Evolutionary conservation across 1,284 basidiomycete genomes (phyloP).

Genomic region (Rhodotorula sp.): DNA sequence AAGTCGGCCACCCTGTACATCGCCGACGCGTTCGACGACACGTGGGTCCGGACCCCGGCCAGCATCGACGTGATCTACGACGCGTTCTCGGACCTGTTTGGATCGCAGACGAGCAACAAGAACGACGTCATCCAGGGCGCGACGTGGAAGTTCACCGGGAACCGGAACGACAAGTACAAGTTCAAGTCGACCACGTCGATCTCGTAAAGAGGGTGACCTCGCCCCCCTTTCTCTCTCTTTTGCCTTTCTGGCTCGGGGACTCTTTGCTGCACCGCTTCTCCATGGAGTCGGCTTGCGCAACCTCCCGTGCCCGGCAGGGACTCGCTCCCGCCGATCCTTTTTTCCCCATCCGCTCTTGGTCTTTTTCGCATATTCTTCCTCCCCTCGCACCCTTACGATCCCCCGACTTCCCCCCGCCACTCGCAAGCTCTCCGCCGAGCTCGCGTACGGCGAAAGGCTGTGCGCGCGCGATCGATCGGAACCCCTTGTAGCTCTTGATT

Average conservation of each 20-base stretch:
- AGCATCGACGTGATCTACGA: slow-evolving; percentile 36
- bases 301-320: no score
- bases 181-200: slow-evolving; percentile 17
- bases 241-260: background rate
- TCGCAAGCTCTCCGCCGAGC: no score
- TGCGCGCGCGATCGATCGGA: no score
- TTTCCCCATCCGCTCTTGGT: no score
- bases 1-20: slow-evolving; percentile 19
- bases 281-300: no score
- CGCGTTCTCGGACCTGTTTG: slow-evolving; percentile 19
- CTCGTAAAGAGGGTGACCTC: background rate
- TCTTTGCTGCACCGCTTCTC: no score
- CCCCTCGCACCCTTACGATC: no score
- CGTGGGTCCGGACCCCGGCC: slow-evolving; percentile 35
- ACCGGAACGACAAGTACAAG: slow-evolving; percentile 20
- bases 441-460: no score
- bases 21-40: slow-evolving; percentile 37
- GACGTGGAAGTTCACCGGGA: slow-evolving; percentile 35
- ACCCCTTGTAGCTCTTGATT: no score
- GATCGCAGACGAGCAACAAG: slow-evolving; percentile 25
- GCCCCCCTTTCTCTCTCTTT: background rate
- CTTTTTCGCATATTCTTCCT: no score
- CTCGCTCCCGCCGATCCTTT: no score
- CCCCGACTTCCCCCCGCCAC: no score
- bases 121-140: slow-evolving; percentile 32